Percentiles rank a stretch among this genome's conserved stretches.
Evolutionary conservation across 1,139 yeast species (phyloP).

Genomic region (Yamadazyma taylorii): DNA sequence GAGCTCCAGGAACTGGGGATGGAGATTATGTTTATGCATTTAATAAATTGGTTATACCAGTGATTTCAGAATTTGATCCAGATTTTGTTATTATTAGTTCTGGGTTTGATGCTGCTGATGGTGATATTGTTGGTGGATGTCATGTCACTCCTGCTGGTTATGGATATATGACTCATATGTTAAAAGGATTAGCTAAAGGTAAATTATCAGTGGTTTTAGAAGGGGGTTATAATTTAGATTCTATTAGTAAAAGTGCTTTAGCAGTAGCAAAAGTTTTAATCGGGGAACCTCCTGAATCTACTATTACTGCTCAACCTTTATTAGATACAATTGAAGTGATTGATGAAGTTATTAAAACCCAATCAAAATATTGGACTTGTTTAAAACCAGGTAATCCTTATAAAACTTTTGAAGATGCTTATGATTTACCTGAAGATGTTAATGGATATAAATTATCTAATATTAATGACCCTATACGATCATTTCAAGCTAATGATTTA

Average conservation of each 20-base stretch:
- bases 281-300: constrained; percentile 92
- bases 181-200: constrained; percentile 86
- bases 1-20: constrained; percentile 88
- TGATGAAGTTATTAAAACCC: constrained; percentile 77
- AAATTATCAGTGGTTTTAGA: constrained; percentile 87
- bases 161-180: constrained; percentile 92
- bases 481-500: constrained; percentile 62
- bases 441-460: constrained; percentile 43
- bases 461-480: constrained; percentile 70
- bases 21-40: constrained; percentile 96
- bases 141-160: constrained; percentile 95
- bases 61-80: constrained; percentile 86
- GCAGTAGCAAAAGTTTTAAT: constrained; percentile 89
- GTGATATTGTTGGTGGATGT: constrained; percentile 97
- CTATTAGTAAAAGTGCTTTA: constrained; percentile 86
- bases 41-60: constrained; percentile 83
- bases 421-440: constrained; percentile 29
- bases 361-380: constrained; percentile 86
- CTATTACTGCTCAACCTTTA: constrained; percentile 61
- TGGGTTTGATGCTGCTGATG: constrained; percentile 98
- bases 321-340: constrained; percentile 83
- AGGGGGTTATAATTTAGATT: constrained; percentile 94
- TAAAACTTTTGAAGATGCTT: constrained; percentile 41
- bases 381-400: constrained; percentile 66
- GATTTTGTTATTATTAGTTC: constrained; percentile 91